These are phyloP conservation scores for Trichoderma atroviride DNA, from an alignment of 2,329 filamentous ascomycete genomes.

Conservation along the genomic window DNA sequence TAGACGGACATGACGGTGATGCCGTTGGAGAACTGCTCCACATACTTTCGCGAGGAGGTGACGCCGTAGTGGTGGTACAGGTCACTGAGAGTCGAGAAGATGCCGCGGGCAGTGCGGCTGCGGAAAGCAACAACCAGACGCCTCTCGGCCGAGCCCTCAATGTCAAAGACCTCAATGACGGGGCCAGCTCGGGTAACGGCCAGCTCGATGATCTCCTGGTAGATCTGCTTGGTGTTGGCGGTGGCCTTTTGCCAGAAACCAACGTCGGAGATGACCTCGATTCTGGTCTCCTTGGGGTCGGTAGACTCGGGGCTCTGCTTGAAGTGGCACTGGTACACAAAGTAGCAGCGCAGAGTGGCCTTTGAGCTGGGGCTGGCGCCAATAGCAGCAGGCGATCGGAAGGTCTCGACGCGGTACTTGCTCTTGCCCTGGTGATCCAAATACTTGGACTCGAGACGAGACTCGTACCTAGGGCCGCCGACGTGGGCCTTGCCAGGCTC, in stretches of 20 bases:
- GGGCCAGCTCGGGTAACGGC: slow-evolving; percentile 85
- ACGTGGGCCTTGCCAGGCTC: slow-evolving; percentile 78
- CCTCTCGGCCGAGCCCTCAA: slow-evolving; percentile 89
- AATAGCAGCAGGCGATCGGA: slow-evolving; percentile 84
- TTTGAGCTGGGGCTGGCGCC: slow-evolving; percentile 68
- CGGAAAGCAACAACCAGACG: slow-evolving; percentile 93
- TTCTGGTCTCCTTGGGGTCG: slow-evolving; percentile 75
- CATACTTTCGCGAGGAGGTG: slow-evolving; percentile 94
- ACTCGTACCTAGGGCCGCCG: slow-evolving; percentile 86
- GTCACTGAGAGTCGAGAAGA: slow-evolving; percentile 94
- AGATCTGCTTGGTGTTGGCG: slow-evolving; percentile 91
- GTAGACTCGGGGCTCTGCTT: slow-evolving; percentile 72
- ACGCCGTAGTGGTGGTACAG: slow-evolving; percentile 98
- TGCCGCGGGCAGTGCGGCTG: slow-evolving; percentile 83
- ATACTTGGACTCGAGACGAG: slow-evolving; percentile 92
- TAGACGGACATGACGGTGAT: slow-evolving; percentile 98
- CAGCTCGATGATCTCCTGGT: slow-evolving; percentile 88
- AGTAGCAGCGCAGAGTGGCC: slow-evolving; percentile 92
- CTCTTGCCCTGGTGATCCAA: slow-evolving; percentile 75
- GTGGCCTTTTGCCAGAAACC: slow-evolving; percentile 96
- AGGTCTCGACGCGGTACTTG: slow-evolving; percentile 94
- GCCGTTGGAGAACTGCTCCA: slow-evolving; percentile 98
- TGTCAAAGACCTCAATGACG: slow-evolving; percentile 97
- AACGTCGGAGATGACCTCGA: slow-evolving; percentile 89
- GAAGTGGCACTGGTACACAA: slow-evolving; percentile 96